Evolutionary conservation across 495 filamentous ascomycete species (phyloP), one percentile per base, ranked within the genome.

Genomic region (Staphylotrichum tortipilum): DNA sequence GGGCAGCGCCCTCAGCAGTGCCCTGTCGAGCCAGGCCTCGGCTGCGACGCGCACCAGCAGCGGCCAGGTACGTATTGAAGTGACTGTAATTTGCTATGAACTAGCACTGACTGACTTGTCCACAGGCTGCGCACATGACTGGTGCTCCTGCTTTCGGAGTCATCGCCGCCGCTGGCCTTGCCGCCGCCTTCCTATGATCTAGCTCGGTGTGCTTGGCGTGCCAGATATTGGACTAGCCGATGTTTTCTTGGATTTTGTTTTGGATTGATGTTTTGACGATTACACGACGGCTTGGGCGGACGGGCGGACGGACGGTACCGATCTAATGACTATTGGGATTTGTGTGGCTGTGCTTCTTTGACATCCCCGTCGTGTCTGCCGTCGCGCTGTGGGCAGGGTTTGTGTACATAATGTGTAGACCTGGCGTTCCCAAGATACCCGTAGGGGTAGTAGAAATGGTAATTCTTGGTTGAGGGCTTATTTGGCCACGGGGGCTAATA

Each of bases 91-190:
- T 23, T 3, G 9, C 9, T 29, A 21, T 33, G 21, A 34, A 43
- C 10, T n/a, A 12, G 17, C 21, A 15, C 38, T 26, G 38, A 47
- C 50, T 26, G 0, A 12, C 10, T n/a, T 29, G n/a, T n/a, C n/a
- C 26, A 35, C 19, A 63, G 62, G 61, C 47, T 46, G 47, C 60
- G 30, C 61, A 62, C 36, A 42, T 47, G 30, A 68, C 65, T 2
- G 62, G 57, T 23, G 63, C 59, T 30, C 65, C 65, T 7, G 47
- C 52, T n/a, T 43, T 58, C 31, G 63, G 65, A n/a, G 35, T 65
- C 49, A 23, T 68, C 31, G 63, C 62, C 36, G 65, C 63, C 19
- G 65, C 65, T n/a, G 65, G 65, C 44, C 39, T 68, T 18, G 65
- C 64, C 7, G 62, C 57, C 18, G 50, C 52, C 37, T 50, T 68